Base-by-base conservation (phyloP, 2,329 filamentous ascomycete genomes). In the Aspergillus quadricinctus region DNA sequence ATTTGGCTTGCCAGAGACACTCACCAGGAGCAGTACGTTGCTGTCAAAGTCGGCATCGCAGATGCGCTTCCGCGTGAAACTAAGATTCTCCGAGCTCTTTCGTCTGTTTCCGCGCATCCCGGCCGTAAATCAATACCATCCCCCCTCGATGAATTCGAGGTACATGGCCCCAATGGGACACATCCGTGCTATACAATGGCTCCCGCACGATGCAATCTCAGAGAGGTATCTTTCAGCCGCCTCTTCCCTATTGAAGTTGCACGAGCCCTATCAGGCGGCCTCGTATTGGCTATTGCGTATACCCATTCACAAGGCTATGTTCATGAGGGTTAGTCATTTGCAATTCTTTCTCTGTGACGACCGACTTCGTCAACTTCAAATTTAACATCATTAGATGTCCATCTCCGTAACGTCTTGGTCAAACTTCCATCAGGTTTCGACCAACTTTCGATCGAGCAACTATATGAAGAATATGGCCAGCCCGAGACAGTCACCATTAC, bases 1-100 rank as follows among this genome's bases (percentile, higher is more conserved):
- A 68, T 77, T 37, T 78, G 72, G 73, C 61, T 77, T 45, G 73
- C 73, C 5, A 68, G 60, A 7, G 75, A 78, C 50, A 60, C 60
- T 49, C 55, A 46, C 0, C 10, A 53, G 2, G 23, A 62, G 0
- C 60, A 50, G 5, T 72, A 71, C 53, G 68, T 72, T 58, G 65
- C 66, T 19, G 46, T 69, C 1, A 70, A 69, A 50, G 52, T 68
- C 29, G 53, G 59, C 25, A 61, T 63, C 31, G 57, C 65, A 56
- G 50, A 59, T 19, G 56, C 58, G 4, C 37, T 48, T 48, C 29
- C 45, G 3, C 49, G 37, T 25, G 64, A 70, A 43, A 61, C 50
- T 1, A 59, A 55, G 1, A 50, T 54, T 11, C 66, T 72, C 45
- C 19, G 19, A 45, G 41, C 48, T 3, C 21, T 6, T 8, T 37